These are phyloP conservation scores for Sarcocystis neurona DNA, from an alignment of 169 alveolate genomes.

Conservation along the genomic window DNA sequence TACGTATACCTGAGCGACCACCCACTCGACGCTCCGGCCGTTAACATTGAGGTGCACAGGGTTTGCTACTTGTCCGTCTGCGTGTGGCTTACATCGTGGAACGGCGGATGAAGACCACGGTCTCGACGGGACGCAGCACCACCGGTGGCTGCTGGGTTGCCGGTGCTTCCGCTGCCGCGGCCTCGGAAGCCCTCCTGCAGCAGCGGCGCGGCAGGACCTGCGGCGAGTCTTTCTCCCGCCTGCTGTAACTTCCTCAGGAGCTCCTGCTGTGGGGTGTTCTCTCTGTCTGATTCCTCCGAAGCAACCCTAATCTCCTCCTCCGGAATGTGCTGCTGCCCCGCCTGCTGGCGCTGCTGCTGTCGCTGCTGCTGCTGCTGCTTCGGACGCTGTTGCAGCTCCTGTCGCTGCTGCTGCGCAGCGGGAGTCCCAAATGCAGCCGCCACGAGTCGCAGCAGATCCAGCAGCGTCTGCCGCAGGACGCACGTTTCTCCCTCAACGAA, in stretches of 20 bases:
- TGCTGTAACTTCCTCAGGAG: too few species aligned
- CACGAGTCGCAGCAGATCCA: constrained; percentile 41
- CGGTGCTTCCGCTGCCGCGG: too few species aligned
- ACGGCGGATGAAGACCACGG: too few species aligned
- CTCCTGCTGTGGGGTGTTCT: too few species aligned
- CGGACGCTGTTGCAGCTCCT: background rate
- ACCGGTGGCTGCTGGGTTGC: too few species aligned
- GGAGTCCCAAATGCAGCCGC: constrained; percentile 33
- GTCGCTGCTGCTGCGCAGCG: constrained; percentile 8
- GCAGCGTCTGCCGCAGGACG: constrained; percentile 51
- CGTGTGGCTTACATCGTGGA: too few species aligned
- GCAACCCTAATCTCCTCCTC: background rate
- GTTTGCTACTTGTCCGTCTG: too few species aligned
- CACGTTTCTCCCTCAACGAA: constrained; percentile 41
- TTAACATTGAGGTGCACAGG: too few species aligned
- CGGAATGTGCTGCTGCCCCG: background rate
- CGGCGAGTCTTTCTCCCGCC: background rate
- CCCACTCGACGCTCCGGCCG: too few species aligned
- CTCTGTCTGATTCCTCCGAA: too few species aligned
- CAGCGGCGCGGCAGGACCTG: background rate
- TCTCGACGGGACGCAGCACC: too few species aligned
- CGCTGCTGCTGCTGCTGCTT: background rate
- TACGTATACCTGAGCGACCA: too few species aligned
- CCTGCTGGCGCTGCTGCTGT: background rate
- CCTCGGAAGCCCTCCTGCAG: background rate